Evolutionary conservation across 177 flowering plant species (phyloP), one percentile per base, ranked within the genome.

Genomic region (Telopea speciosissima): DNA sequence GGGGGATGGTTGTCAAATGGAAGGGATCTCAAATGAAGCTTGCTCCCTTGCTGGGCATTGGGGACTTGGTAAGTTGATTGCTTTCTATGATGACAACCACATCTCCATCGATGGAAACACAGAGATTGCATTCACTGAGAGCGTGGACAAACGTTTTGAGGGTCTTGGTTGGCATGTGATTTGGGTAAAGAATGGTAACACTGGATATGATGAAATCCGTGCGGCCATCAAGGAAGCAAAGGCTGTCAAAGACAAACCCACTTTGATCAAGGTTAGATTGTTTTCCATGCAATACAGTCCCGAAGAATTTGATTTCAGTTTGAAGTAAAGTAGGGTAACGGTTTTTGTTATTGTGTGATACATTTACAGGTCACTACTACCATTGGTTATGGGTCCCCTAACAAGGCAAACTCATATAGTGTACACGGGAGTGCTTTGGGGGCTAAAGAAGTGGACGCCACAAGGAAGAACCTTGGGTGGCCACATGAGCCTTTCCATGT

Each of bases 321-420:
- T 73, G 36, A 59, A 40, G 33, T 49, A 26, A 54, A 25, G 40
- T 26, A 26, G 16, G 11, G 17, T 19, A 62, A 67, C 42, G 0
- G 54, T 58, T 62, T 28, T 68, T 63, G 12, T 36, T 59, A 13
- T 60, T 16, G 4, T 72, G 63, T 28, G 26, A 44, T 65, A 44
- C 64, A 61, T 66, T 72, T 54, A 24, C 83, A 94, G 98, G 91
- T 94, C 58, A 94, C 98, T 8, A 95, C 99, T 33, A 95, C 98
- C 36, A 95, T 95, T 77, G 99, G 99, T 71, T 95, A 62, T 85
- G 99, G 99, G 6, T 93, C 99, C 10, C 99, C 98, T 36, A 95
- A 95, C 90, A 95, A 95, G 83, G 83, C 99, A 13, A 93, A 93
- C 84, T 83, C 93, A 67, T 91, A 91, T 83, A 89, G 96, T 77